Base-by-base conservation (phyloP, 1,284 basidiomycete species). In the Cutaneotrichosporon dermatis region DNA sequence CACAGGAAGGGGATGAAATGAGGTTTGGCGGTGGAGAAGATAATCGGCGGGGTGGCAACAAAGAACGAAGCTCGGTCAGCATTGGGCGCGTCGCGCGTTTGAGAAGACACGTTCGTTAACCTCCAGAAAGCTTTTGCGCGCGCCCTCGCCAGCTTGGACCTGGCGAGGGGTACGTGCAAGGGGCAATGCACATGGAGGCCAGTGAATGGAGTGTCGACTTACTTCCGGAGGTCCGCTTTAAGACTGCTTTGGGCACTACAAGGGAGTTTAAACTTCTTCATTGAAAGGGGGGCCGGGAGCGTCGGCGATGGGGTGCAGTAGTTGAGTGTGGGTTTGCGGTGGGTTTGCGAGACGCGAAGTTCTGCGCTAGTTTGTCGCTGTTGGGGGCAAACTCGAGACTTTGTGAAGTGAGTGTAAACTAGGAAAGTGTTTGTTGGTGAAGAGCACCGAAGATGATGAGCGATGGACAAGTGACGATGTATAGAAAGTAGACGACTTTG, bases 191-290 rank as follows among this genome's bases (percentile, higher is more conserved):
- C 40, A 13, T 13, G 11, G 11, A 41, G 40, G 11, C 40, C 40
- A 41, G n/a, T 16, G 16, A n/a, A 33, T 33, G 42, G 34, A 12
- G 46, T n/a, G 6, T 15, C n/a, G n/a, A 66, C 71, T 70, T 65
- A 74, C 73, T 65, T 65, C 60, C 66, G 54, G 53, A 51, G 64
- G 65, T 67, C 69, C 61, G 60, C 69, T 62, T 66, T 72, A 53
- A 58, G 59, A 58, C 54, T 62, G 59, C 65, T 55, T 64, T 67
- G 70, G 63, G 64, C 69, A 71, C 73, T 75, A 75, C 71, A 65
- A 71, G 73, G 73, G 65, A 75, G 67, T 61, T 75, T 75, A 55
- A 65, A 72, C 61, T 73, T 75, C 61, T 66, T 73, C 73, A 67
- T 66, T 55, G 65, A 58, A 62, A 54, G 53, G 25, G 44, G 54